Base-by-base conservation (phyloP, 345 rosid genomes). In the Moricandia moricandioides region DNA sequence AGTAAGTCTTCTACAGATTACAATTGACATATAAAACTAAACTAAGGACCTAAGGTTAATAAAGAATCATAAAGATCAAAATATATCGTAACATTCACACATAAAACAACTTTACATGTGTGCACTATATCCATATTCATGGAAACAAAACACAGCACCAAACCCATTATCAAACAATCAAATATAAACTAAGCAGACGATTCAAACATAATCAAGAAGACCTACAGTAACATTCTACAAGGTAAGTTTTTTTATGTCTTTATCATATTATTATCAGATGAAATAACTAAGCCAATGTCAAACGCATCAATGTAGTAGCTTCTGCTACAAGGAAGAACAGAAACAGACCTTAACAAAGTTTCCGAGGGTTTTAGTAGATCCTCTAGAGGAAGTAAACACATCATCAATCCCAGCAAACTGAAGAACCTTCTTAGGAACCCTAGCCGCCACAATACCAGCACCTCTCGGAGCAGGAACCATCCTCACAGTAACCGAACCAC, bases 321-420 rank as follows among this genome's bases (percentile, higher is more conserved):
- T 12, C 31, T 6, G 24, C 9, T 69, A 66, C n/a, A 0, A 39
- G 9, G 3, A 69, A 33, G 18, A 14, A 5, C 0, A 55, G 3
- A 39, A 58, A 7, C 24, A 59, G 2, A 84, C 89, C 93, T 86
- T 88, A 12, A 90, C 96, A 14, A 90, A 90, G 82, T 90, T 90
- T 12, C 93, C 93, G 3, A 90, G 91, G 3, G 93, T 90, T 81
- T 86, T 88, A 7, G 96, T 88, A 18, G 93, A 88, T 3, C 93
- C 93, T 58, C 89, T 78, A 0, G 93, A 90, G 5, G 91, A 90
- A 8, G 89, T 90, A 35, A 88, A 90, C 2, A 90, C 93, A 63
- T 88, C 96, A 51, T 90, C 96, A 27, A 89, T 89, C 6, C 96
- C 91, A 57, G 96, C 88, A 18, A 89, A 86, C 65, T 88, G 89